Conservation (phyloP, 2,329 filamentous ascomycete genomes). For the Graphilbum sp. region DNA sequence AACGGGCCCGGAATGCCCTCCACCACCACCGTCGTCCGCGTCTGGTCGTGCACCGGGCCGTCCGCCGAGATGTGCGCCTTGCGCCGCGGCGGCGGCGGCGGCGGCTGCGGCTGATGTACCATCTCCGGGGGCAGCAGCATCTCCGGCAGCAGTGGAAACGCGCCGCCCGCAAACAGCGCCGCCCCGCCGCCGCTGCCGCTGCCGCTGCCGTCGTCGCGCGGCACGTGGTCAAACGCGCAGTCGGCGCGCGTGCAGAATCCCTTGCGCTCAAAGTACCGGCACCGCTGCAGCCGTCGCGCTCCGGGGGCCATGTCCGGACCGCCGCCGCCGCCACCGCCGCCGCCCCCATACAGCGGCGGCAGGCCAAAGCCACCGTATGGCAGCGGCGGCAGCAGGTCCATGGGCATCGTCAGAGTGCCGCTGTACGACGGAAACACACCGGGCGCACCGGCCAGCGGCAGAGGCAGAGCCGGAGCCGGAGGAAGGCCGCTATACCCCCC, state of each 20-base stretch:
- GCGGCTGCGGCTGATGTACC: neutral
- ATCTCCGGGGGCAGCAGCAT: neutral
- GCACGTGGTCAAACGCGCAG: slow-evolving; percentile 50
- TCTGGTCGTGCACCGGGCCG: slow-evolving; percentile 44
- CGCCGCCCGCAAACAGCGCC: neutral
- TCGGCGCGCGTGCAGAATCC: slow-evolving; percentile 54
- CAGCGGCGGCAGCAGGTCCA: slow-evolving; percentile 29
- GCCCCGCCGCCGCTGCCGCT: neutral
- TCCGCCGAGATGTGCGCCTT: slow-evolving; percentile 43
- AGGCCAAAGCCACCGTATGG: slow-evolving; percentile 9
- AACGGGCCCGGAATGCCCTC: slow-evolving; percentile 62
- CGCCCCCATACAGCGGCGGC: slow-evolving; percentile 12
- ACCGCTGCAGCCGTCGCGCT: slow-evolving; percentile 32
- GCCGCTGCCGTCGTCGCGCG: neutral
- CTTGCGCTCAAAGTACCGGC: slow-evolving; percentile 55
- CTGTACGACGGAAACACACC: slow-evolving; percentile 31
- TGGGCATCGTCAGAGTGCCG: neutral
- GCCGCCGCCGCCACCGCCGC: slow-evolving; percentile 9
- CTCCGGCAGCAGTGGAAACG: neutral
- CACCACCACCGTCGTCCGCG: slow-evolving; percentile 54
- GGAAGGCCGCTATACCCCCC: neutral
- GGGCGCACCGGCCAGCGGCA: too few relatives aligned
- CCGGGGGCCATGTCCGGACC: too few relatives aligned
- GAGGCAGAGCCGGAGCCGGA: too few relatives aligned
- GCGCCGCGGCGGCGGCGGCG: neutral